Conservation (phyloP, 1,284 basidiomycete genomes). For the Ustilago vetiveriae region DNA sequence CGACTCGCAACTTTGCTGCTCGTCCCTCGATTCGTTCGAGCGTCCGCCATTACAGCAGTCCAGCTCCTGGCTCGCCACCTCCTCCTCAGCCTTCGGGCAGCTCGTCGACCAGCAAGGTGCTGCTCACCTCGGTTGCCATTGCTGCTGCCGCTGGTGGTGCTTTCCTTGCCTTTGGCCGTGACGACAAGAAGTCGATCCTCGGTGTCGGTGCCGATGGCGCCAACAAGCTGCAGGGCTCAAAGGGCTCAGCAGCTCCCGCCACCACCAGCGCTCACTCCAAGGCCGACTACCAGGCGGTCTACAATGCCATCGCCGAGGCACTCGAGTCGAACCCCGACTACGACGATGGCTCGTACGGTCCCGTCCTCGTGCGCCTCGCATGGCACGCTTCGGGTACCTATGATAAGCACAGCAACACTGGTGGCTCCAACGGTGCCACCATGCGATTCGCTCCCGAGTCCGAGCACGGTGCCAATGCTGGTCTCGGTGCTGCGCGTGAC, state of each 20-base stretch:
- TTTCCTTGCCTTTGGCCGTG: constrained; percentile 41
- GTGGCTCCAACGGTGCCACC: constrained; percentile 73
- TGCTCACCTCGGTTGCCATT: constrained; percentile 48
- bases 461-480: constrained; percentile 85
- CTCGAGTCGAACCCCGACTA: constrained; percentile 60
- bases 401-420: constrained; percentile 79
- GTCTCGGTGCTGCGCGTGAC: constrained; percentile 81
- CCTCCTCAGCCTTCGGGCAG: constrained; percentile 37
- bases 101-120: constrained; percentile 41
- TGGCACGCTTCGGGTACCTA: constrained; percentile 84
- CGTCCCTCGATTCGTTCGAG: constrained; percentile 33
- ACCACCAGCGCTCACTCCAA: constrained; percentile 38
- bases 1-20: constrained; percentile 39
- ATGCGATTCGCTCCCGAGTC: constrained; percentile 69
- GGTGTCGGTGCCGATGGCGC: constrained; percentile 49
- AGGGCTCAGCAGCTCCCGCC: constrained; percentile 24
- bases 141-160: constrained; percentile 46
- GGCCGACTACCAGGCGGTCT: constrained; percentile 64
- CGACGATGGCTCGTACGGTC: constrained; percentile 59
- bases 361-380: constrained; percentile 86
- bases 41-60: constrained; percentile 49
- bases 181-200: constrained; percentile 45
- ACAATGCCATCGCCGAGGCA: constrained; percentile 62
- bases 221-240: constrained; percentile 51
- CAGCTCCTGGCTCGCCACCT: constrained; percentile 41